Percentiles rank a stretch among this genome's conserved stretches.
phyloP scores from a whole-genome alignment of 805 yeast genomes.

The Ogataea pignaliae region DNA sequence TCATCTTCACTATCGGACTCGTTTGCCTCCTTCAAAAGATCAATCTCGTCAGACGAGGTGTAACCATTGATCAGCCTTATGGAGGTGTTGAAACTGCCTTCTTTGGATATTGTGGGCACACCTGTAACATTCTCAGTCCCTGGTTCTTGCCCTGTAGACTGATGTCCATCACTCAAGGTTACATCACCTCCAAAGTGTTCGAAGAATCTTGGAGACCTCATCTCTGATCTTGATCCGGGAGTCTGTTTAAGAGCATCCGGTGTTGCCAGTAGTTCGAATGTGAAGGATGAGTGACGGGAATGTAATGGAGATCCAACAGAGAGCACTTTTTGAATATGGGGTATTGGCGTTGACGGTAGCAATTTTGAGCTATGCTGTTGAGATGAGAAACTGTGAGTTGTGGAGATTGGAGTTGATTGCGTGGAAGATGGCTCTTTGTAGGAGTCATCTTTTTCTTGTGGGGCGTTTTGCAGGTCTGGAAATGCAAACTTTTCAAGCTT shows the following conservation, averaged over 20 bases:
- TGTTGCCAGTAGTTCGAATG: constrained; percentile 18
- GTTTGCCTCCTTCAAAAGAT: too few relatives aligned
- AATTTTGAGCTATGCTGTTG: too few relatives aligned
- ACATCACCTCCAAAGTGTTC: too few relatives aligned
- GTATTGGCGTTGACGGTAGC: neutral
- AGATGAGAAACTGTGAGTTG: neutral
- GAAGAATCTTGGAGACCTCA: neutral
- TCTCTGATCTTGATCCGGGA: neutral
- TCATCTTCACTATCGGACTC: constrained; percentile 6
- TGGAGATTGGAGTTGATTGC: neutral
- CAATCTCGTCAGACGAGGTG: too few relatives aligned
- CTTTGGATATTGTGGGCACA: too few relatives aligned
- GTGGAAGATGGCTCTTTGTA: neutral
- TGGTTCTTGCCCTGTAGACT: too few relatives aligned
- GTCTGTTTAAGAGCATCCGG: constrained; percentile 9
- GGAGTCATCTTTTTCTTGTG: neutral
- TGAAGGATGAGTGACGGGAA: constrained; percentile 25
- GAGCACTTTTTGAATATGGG: constrained; percentile 18
- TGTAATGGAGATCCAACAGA: constrained; percentile 20
- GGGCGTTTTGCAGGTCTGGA: constrained; percentile 3
- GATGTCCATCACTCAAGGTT: too few relatives aligned
- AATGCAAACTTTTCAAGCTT: constrained; percentile 17
- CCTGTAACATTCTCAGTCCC: too few relatives aligned
- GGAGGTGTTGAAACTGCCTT: too few relatives aligned
- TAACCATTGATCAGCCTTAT: too few relatives aligned